Conservation (phyloP, 148 eudicot species). For the Chenopodium quinoa region DNA sequence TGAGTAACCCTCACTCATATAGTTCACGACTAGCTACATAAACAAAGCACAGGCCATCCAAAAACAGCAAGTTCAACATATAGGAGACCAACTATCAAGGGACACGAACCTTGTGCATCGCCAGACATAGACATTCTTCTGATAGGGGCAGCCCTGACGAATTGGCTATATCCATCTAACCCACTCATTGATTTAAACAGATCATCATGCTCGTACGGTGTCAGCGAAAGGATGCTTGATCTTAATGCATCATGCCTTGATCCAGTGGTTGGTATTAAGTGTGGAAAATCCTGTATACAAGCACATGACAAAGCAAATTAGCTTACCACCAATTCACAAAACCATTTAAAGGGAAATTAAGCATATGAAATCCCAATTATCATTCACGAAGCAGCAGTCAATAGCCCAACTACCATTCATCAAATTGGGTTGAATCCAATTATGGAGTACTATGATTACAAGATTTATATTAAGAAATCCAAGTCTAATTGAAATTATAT, state of each 20-base stretch:
- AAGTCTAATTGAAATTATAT: no score
- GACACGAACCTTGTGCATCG: conserved; percentile 49
- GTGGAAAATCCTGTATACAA: conserved; percentile 44
- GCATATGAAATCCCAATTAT: not conserved
- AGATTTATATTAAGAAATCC: no score
- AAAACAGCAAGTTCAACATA: not conserved
- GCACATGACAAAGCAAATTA: not conserved
- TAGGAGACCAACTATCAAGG: not conserved
- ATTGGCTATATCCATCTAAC: conserved; percentile 29
- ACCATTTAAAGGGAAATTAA: not conserved
- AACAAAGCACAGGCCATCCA: not conserved
- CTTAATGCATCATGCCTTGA: conserved; percentile 38
- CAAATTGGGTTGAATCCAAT: no score
- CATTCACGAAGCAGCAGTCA: not conserved
- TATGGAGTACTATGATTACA: no score
- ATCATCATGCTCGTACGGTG: conserved; percentile 34
- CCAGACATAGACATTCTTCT: conserved; percentile 35
- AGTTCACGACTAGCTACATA: not conserved
- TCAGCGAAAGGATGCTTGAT: conserved; percentile 30
- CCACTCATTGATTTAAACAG: conserved; percentile 35
- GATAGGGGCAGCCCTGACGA: conserved; percentile 35
- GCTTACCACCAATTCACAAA: not conserved
- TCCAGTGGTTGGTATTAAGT: conserved; percentile 37
- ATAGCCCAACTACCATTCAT: no score
- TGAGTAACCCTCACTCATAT: not conserved